These are phyloP conservation scores for Desmodesmus armatus DNA, from an alignment of 139 green algal species.

Conservation along the genomic window DNA sequence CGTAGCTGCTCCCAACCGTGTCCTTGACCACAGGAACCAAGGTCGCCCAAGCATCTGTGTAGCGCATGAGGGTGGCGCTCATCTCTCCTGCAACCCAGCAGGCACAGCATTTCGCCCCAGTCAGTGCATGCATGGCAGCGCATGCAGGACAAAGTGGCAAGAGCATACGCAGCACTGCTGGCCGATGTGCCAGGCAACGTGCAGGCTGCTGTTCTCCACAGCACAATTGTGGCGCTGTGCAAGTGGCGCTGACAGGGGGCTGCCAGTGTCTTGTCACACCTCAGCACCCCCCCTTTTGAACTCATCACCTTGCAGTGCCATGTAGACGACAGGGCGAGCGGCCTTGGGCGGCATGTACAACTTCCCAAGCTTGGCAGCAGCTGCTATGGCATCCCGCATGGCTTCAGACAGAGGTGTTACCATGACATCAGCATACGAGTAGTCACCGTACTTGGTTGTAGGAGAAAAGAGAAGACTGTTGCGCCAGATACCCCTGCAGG, in stretches of 20 bases:
- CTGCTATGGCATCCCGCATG: background rate
- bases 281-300: too few species aligned
- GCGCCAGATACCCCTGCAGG: slow-evolving; percentile 56
- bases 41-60: slow-evolving; percentile 15
- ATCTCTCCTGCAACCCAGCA: slow-evolving; percentile 59
- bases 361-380: background rate
- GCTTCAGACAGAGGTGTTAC: slow-evolving; percentile 57
- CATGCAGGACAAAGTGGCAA: too few species aligned
- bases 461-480: slow-evolving; percentile 65
- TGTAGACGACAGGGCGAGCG: slow-evolving; percentile 44
- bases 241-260: too few species aligned
- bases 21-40: background rate
- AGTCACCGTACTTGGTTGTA: slow-evolving; percentile 43
- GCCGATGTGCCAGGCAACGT: too few species aligned
- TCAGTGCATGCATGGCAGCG: too few species aligned
- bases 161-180: too few species aligned
- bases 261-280: too few species aligned
- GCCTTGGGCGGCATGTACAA: background rate
- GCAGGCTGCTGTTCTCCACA: too few species aligned
- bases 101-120: too few species aligned
- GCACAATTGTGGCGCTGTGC: too few species aligned
- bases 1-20: background rate
- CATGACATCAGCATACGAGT: slow-evolving; percentile 58
- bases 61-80: slow-evolving; percentile 49
- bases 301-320: slow-evolving; percentile 43